Base-by-base conservation (phyloP, 169 alveolate species). In the Plasmodium gallinaceum region DNA sequence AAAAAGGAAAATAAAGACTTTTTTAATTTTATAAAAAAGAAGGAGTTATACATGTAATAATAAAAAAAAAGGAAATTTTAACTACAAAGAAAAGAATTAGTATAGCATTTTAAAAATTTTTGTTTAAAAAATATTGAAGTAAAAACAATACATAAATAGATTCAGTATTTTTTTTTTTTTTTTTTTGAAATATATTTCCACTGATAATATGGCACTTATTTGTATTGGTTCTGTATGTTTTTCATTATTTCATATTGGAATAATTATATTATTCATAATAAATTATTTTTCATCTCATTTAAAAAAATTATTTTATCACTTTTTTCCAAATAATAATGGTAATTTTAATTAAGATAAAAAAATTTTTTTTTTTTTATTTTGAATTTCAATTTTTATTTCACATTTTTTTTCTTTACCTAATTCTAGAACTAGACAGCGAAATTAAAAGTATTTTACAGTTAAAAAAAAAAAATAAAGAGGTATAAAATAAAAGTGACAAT, bases 141-240 rank as follows among this genome's bases (percentile, higher is more conserved):
- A 32, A 32, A 32, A 1, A 4, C 39, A 1, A 32, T 32, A 32
- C 39, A 2, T 2, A 32, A 32, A 32, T 32, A 32, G 1, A 2
- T 32, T 32, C 39, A 32, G 4, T 32, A 32, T 4, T 32, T 32
- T 32, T 2, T 32, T 32, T 32, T 32, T 2, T 4, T 32, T 32
- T 32, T 2, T 32, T 32, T 32, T 32, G 39, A 32, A 32, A 32
- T 32, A 2, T 2, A 32, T 2, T 32, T 32, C 4, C 10, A 52
- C 2, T 48, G 18, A 48, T 48, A 48, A 48, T 48, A 78, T 80
- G 90, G 90, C 90, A 12, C 73, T 80, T 18, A 80, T 80, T 54
- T 80, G 90, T 37, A 80, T 80, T 45, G 90, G 90, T 12, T 80
- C 90, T 5, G 83, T 80, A 62, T 80, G 90, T 37, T 80, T 80